Base-by-base conservation (phyloP, 148 eudicot genomes). In the Drosera capensis region DNA sequence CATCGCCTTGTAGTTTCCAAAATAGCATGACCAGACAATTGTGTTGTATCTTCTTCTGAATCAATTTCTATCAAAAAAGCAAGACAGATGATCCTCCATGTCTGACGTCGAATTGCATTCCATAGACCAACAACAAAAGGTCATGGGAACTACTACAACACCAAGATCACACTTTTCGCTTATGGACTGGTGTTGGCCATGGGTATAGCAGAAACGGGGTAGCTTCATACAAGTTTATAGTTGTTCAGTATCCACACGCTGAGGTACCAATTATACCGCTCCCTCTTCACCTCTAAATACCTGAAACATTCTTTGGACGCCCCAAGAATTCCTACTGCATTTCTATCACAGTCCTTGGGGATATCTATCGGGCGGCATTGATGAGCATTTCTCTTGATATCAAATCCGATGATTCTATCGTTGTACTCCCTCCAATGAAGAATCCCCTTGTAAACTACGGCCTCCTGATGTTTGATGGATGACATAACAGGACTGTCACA, bases 381-480 rank as follows among this genome's bases (percentile, higher is more conserved):
- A 1, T 39, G 20, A 7, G 20, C 24, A 20, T 51, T 36, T 0
- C n/a, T 14, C 19, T 14, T 39, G 6, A 34, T 21, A 40, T 51
- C 31, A 18, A 15, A 51, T 8, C 44, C 43, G n/a, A 51, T 38
- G 55, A 51, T 51, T 39, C 55, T 23, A 34, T 51, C 39, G 20
- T 51, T 51, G 34, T 51, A 51, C 16, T 51, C 55, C 15, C 55
- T 51, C 55, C 55, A 51, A 8, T 51, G 55, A 24, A 51, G 55
- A 16, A 51, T 51, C 1, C 55, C 55, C 30, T 24, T 37, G 55
- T 23, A 51, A 23, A 45, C 3, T 14, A 51, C 45, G 4, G 55
- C 55, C 21, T 51, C 28, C 5, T 45, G 55, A 23, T 51, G 55
- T 7, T 28, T 38, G 14, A 51, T 37, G 34, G 38, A 51, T 4